These are phyloP conservation scores for Santalum album DNA, from an alignment of 164 flowering plant genomes.

Conservation along the genomic window DNA sequence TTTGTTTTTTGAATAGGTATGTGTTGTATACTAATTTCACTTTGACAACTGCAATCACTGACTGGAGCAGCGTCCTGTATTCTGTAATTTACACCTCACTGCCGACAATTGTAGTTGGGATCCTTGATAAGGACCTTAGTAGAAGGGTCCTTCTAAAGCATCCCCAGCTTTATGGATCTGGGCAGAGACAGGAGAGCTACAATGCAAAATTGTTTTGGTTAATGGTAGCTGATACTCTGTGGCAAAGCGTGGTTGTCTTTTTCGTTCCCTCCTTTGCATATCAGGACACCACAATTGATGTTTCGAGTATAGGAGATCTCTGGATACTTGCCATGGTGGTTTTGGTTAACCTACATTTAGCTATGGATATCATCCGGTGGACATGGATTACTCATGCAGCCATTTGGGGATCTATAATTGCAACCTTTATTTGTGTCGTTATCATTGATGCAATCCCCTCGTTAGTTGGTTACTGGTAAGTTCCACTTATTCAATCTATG, in stretches of 20 bases:
- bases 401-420: constrained; percentile 88
- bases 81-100: constrained; percentile 76
- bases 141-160: constrained; percentile 51
- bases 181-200: constrained; percentile 75
- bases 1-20: constrained; percentile 51
- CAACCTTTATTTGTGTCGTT: constrained; percentile 67
- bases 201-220: constrained; percentile 60
- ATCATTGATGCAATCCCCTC: constrained; percentile 61
- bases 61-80: constrained; percentile 90
- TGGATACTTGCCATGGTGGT: constrained; percentile 87
- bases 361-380: constrained; percentile 91
- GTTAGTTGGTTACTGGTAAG: constrained; percentile 75
- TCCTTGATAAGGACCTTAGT: constrained; percentile 88
- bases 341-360: constrained; percentile 80
- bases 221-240: constrained; percentile 86
- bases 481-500: constrained; percentile 6
- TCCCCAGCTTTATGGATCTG: constrained; percentile 86
- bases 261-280: constrained; percentile 66
- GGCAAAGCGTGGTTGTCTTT: constrained; percentile 81
- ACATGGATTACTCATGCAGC: constrained; percentile 73
- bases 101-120: constrained; percentile 78
- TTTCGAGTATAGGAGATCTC: constrained; percentile 72
- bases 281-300: constrained; percentile 54
- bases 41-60: constrained; percentile 76
- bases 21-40: constrained; percentile 66